Percentiles rank a stretch among this genome's conserved stretches.
These are phyloP conservation scores for Fibroporia radiculosa DNA, from an alignment of 768 basidiomycete species.

Conservation along the genomic window DNA sequence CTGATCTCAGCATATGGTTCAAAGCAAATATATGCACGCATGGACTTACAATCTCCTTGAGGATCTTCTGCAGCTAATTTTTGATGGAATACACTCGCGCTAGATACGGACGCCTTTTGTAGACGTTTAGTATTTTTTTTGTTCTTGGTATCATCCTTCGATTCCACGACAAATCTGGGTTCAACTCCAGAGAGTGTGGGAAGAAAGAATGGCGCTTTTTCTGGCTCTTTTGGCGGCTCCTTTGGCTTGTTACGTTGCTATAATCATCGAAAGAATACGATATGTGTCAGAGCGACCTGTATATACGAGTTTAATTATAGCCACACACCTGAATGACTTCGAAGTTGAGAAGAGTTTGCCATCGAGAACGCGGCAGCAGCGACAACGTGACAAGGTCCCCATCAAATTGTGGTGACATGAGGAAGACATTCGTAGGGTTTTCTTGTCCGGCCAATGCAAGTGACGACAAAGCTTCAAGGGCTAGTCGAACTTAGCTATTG, in stretches of 20 bases:
- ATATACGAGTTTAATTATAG: too few species aligned
- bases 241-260: constrained; percentile 96
- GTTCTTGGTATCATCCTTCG: constrained; percentile 30
- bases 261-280: background rate
- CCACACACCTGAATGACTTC: constrained; percentile 82
- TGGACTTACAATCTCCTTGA: constrained; percentile 61
- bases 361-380: constrained; percentile 82
- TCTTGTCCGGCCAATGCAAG: constrained; percentile 51
- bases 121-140: constrained; percentile 43
- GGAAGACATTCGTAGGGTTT: constrained; percentile 59
- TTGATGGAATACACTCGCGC: constrained; percentile 66
- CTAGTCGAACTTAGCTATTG: constrained; percentile 28
- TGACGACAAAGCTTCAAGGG: constrained; percentile 55
- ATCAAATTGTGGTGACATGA: constrained; percentile 82
- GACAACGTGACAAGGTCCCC: constrained; percentile 92
- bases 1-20: background rate
- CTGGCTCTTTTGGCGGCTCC: constrained; percentile 90
- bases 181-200: constrained; percentile 89
- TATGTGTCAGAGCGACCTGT: too few species aligned
- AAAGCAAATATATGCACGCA: background rate
- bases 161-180: constrained; percentile 60
- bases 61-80: constrained; percentile 48
- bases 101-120: constrained; percentile 39
- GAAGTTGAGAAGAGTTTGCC: constrained; percentile 95
- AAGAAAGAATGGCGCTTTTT: constrained; percentile 95